Evolutionary conservation across 768 basidiomycete species (phyloP), one percentile per base, ranked within the genome.

Genomic region (Mycena pura): DNA sequence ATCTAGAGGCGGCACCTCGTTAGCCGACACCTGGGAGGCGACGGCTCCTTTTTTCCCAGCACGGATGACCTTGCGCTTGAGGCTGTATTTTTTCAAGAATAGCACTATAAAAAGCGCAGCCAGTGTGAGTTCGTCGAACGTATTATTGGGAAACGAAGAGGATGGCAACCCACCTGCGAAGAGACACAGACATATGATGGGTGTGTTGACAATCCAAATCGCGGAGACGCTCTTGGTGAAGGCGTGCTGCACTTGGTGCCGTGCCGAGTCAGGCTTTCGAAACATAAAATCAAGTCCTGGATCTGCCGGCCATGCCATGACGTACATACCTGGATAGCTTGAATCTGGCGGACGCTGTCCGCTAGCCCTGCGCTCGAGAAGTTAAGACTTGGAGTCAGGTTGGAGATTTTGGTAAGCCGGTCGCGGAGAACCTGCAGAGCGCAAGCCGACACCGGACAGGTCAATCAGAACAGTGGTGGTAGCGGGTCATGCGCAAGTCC

Each of bases 11-110:
- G 41, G 24, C 10, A 1, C 24, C 5, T 14, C 24, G 43, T 45
- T 45, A 5, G 22, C 51, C 15, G 54, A 43, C n/a, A 53, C 43
- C 6, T 21, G 10, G 9, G 17, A 9, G 15, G 39, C 63, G 36
- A 39, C 63, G 5, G 48, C 13, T 1, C 50, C 50, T 2, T 39
- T 54, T 17, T 62, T 60, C 13, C 46, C 64, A 5, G 52, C 24
- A 7, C 57, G 60, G 27, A 66, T 45, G 21, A 66, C 17, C 24
- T 55, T 66, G 22, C 64, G 60, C 57, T 66, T 62, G n/a, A 62
- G 24, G 31, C 39, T 62, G 57, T 66, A 66, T 22, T 62, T 62
- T 21, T 66, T 66, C 7, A 66, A 40, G 56, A 66, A 58, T 8
- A 66, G 60, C n/a, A 38, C 64, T 62, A 25, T 38, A 44, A 14